Base-by-base conservation (phyloP, 768 basidiomycete species). In the Termitomyces sp. region DNA sequence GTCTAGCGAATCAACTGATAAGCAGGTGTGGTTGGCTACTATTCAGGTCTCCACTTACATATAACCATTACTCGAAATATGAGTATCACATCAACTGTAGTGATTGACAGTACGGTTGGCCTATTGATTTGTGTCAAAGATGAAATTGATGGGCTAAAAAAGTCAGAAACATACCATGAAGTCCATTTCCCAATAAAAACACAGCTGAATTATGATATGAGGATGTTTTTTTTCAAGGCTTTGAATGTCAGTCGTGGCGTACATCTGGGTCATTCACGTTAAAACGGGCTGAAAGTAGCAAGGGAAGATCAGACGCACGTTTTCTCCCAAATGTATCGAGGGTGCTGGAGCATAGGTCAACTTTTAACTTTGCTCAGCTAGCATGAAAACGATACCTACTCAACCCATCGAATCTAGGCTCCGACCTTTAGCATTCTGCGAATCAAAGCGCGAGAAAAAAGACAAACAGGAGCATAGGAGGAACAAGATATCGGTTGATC, bases 81-180 rank as follows among this genome's bases (percentile, higher is more conserved):
- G 39, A 54, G 53, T 41, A 54, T 54, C n/a, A 54, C 53, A 54
- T 54, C 53, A 20, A 54, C 53, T 15, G 53, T 42, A 20, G 12
- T 13, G 20, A 54, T 24, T 20, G 53, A 54, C 27, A 54, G 27
- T 11, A 42, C 2, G 18, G 53, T 54, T 31, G 53, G 53, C 53
- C 53, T 54, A 30, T 11, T 11, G n/a, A 20, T 3, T 22, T 24
- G 4, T 13, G 15, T 33, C 18, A 27, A 8, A 42, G 8, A 9
- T n/a, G 41, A 20, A 39, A 12, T 20, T 41, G 6, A n/a, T 30
- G 27, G 11, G 9, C 6, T 16, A 8, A 31, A 4, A 41, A 41
- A 31, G 6, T 12, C 6, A 15, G n/a, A 20, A 20, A 18, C 12
- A 3, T 30, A 31, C 53, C 53, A 54, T n/a, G 53, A 1, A 20